A percentile compares a stretch with the other conserved stretches of the same genome.
Evolutionary conservation across 352 stramenopile species (phyloP).

Genomic region (Thalassiosira mediterranea): DNA sequence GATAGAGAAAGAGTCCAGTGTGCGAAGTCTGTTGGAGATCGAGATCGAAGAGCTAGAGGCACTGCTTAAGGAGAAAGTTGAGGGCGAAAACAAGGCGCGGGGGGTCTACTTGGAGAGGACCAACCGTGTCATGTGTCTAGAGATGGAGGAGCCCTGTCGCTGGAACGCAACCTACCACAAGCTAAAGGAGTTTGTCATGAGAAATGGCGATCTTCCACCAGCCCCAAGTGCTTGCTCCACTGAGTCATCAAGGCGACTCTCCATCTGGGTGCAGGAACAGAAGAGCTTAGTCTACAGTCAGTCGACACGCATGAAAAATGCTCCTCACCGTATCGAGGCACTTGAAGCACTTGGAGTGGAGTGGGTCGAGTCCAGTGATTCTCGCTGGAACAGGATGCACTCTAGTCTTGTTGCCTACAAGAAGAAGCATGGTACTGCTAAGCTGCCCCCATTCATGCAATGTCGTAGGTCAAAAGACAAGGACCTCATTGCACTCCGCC

Average conservation of each 20-base stretch:
- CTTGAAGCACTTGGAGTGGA: constrained; percentile 14
- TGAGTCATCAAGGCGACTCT: constrained; percentile 1
- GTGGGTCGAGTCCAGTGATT: constrained; percentile 16
- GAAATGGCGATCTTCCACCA: constrained; percentile 16
- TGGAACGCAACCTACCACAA: constrained; percentile 18
- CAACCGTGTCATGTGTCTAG: constrained; percentile 19
- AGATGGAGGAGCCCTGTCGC: constrained; percentile 23
- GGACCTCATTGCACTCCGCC: constrained; percentile 8
- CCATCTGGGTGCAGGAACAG: constrained; percentile 26
- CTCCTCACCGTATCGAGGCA: constrained; percentile 14
- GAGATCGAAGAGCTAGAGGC: constrained; percentile 5
- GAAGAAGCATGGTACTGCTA: constrained; percentile 1
- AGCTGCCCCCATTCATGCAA: constrained; percentile 13
- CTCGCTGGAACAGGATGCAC: constrained; percentile 16
- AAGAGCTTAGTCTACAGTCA: constrained; percentile 14
- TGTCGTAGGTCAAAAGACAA: constrained; percentile 18
- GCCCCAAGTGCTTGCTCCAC: constrained; percentile 9
- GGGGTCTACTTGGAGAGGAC: constrained; percentile 5
- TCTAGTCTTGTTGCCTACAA: constrained; percentile 1
- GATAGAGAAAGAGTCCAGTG: constrained; percentile 10
- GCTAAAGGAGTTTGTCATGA: constrained; percentile 20
- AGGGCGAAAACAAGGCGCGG: constrained; percentile 1
- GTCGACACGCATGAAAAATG: constrained; percentile 7
- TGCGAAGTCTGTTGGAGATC: background rate
- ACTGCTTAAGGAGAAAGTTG: background rate